These are phyloP conservation scores for Penicillium cosmopolitanum DNA, from an alignment of 495 filamentous ascomycete species.

Conservation along the genomic window DNA sequence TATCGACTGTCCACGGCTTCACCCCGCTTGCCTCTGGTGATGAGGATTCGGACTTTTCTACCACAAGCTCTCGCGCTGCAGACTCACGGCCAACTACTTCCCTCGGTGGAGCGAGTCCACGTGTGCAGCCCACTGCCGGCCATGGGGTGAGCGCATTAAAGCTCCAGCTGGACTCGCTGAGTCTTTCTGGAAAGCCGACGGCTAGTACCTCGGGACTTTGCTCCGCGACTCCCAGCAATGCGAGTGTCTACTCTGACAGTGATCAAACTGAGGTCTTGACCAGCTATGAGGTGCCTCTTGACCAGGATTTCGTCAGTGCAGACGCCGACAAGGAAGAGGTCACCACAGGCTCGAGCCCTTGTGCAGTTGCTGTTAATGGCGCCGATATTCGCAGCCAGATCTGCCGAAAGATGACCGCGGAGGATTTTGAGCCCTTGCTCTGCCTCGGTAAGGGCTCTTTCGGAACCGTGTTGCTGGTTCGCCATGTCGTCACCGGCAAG, in stretches of 20 bases:
- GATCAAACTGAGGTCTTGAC: conserved; percentile 61
- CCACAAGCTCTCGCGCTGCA: conserved; percentile 50
- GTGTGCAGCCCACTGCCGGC: conserved; percentile 60
- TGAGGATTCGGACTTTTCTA: conserved; percentile 79
- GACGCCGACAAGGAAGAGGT: conserved; percentile 56
- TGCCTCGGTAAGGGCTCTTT: conserved; percentile 96
- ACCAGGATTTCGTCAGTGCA: conserved; percentile 83
- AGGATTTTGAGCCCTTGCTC: conserved; percentile 90
- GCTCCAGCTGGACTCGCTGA: conserved; percentile 72
- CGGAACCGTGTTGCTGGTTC: conserved; percentile 90
- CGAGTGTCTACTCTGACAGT: conserved; percentile 60
- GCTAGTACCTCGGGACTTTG: conserved; percentile 35
- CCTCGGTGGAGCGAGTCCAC: conserved; percentile 51
- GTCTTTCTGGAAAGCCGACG: conserved; percentile 48
- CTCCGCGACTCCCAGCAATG: conserved; percentile 54
- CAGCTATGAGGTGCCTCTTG: conserved; percentile 88
- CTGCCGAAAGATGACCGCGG: conserved; percentile 83
- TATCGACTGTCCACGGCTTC: conserved; percentile 78
- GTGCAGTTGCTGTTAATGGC: conserved; percentile 15
- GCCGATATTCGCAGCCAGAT: conserved; percentile 45
- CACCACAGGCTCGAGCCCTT: conserved; percentile 20
- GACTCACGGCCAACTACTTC: conserved; percentile 34
- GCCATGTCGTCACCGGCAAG: conserved; percentile 81
- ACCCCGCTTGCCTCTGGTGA: conserved; percentile 84
- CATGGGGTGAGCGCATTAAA: conserved; percentile 79